Conservation (phyloP, 441 rosid genomes). For the Raphanus hybrid region DNA sequence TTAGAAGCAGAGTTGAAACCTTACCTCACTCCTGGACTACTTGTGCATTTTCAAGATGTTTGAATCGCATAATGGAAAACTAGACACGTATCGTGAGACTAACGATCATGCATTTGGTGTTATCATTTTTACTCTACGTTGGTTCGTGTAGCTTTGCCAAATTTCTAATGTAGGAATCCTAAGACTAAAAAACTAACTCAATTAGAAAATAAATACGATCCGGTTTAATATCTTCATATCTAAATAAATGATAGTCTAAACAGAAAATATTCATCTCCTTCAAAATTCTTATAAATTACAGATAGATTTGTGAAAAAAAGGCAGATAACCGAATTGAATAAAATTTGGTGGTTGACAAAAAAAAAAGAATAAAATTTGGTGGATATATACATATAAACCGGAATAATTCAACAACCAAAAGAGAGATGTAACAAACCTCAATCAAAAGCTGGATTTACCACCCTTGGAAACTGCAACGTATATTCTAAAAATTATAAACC, state of each 20-base stretch:
- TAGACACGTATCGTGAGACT: not conserved
- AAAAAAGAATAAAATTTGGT: not conserved
- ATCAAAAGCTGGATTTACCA: not conserved
- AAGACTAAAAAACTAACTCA: too few species aligned
- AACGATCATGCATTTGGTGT: not conserved
- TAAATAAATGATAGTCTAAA: too few species aligned
- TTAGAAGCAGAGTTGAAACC: too few species aligned
- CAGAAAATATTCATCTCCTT: not conserved
- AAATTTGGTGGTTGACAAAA: too few species aligned
- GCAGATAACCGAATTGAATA: not conserved
- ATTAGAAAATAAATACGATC: not conserved
- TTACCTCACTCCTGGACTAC: not conserved
- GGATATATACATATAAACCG: not conserved
- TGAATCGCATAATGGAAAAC: not conserved
- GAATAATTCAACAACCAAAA: not conserved
- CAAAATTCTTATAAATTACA: not conserved
- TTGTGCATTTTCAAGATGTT: not conserved
- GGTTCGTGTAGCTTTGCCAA: not conserved
- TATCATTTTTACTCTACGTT: not conserved
- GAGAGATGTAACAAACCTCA: not conserved
- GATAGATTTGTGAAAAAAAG: not conserved
- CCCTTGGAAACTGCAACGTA: slow-evolving; percentile 12
- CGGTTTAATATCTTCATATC: not conserved
- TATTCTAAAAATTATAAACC: not conserved
- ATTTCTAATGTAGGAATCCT: too few species aligned